These are phyloP conservation scores for Simplicillium aogashimaense DNA, from an alignment of 2,329 filamentous ascomycete genomes.

Conservation along the genomic window DNA sequence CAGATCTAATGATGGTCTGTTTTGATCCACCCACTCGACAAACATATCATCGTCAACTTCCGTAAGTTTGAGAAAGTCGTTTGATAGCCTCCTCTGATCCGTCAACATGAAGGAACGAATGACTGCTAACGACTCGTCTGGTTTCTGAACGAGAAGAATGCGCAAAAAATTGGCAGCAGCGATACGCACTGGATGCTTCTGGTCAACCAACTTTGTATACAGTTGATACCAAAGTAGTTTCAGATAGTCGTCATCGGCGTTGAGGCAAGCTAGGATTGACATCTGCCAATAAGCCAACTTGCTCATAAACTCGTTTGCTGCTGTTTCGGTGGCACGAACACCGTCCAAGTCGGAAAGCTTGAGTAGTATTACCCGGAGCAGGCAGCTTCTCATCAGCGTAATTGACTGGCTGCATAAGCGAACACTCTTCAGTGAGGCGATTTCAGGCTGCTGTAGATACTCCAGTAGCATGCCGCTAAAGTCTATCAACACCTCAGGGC, in stretches of 20 bases:
- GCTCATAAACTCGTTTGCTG: constrained; percentile 64
- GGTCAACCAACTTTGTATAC: constrained; percentile 77
- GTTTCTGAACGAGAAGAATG: constrained; percentile 90
- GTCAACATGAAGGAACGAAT: constrained; percentile 61
- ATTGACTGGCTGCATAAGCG: constrained; percentile 84
- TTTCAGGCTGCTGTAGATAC: constrained; percentile 76
- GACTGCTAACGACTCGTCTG: constrained; percentile 65
- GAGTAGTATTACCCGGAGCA: constrained; percentile 71
- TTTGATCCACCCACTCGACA: constrained; percentile 76
- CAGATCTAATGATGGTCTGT: constrained; percentile 66
- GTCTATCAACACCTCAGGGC: constrained; percentile 73
- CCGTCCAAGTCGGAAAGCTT: constrained; percentile 77
- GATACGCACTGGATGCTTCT: constrained; percentile 55
- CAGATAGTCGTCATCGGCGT: constrained; percentile 70
- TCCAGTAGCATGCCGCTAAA: constrained; percentile 80
- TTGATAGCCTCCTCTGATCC: constrained; percentile 61
- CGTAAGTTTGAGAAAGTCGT: constrained; percentile 73
- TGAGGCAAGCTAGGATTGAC: constrained; percentile 70
- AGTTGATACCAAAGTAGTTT: constrained; percentile 86
- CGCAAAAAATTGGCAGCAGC: constrained; percentile 79
- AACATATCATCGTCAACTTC: constrained; percentile 87
- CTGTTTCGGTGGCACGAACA: constrained; percentile 42
- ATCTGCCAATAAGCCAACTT: constrained; percentile 95
- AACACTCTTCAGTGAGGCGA: constrained; percentile 74
- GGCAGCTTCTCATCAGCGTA: constrained; percentile 61